Conservation (phyloP, 2,329 filamentous ascomycete species). For the Ophiostoma himal-ulmi region DNA sequence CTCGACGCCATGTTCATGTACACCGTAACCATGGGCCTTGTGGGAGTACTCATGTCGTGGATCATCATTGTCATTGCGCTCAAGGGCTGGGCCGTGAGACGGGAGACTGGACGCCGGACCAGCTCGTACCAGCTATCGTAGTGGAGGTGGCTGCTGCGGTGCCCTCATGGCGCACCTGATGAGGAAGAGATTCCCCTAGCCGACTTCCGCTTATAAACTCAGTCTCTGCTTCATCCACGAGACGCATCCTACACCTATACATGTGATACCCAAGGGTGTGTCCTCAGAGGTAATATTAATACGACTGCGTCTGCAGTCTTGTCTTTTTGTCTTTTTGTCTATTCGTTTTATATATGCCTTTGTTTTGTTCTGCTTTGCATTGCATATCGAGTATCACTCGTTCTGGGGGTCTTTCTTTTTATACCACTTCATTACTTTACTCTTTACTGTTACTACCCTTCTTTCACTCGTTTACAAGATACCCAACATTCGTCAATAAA, state of each 20-base stretch:
- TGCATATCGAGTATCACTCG: slow-evolving; percentile 17
- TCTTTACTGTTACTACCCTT: background rate
- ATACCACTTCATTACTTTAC: slow-evolving; percentile 14
- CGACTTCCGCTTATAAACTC: background rate
- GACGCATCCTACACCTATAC: slow-evolving; percentile 6
- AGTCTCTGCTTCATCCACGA: background rate
- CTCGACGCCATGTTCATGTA: slow-evolving; percentile 92
- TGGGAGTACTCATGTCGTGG: slow-evolving; percentile 81
- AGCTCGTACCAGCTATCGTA: slow-evolving; percentile 24
- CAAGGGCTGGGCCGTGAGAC: slow-evolving; percentile 74
- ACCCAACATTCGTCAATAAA: slow-evolving; percentile 13
- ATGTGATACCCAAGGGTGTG: slow-evolving; percentile 14
- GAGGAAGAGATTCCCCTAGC: background rate
- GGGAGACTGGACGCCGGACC: slow-evolving; percentile 34
- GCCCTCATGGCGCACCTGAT: background rate
- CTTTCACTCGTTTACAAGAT: slow-evolving; percentile 16
- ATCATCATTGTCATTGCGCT: slow-evolving; percentile 69
- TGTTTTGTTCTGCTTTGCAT: background rate
- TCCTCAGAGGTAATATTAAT: background rate
- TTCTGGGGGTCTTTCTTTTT: slow-evolving; percentile 11
- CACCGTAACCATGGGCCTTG: slow-evolving; percentile 78
- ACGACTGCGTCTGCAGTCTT: background rate
- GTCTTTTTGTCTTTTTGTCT: background rate
- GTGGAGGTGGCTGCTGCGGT: slow-evolving; percentile 2
- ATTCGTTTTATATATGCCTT: background rate